These are phyloP conservation scores for Isabelozyma heimii DNA, from an alignment of 805 yeast species.

Conservation along the genomic window DNA sequence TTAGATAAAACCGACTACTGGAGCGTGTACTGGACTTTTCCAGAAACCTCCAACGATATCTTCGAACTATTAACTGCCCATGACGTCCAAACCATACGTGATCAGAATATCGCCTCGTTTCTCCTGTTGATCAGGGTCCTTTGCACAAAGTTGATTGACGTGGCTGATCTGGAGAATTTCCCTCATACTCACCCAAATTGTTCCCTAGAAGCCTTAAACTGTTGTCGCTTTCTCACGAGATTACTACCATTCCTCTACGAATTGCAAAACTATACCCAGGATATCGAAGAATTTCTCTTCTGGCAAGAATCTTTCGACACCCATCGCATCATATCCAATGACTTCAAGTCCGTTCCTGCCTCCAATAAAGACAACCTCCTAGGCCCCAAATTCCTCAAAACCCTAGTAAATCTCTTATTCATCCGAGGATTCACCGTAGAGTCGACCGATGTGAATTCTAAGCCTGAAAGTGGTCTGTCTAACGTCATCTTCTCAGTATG, in stretches of 20 bases:
- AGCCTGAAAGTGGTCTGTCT: constrained; percentile 8
- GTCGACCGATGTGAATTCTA: constrained; percentile 2
- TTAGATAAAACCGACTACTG: constrained; percentile 24
- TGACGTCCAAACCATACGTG: constrained; percentile 61
- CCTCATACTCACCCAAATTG: constrained; percentile 1
- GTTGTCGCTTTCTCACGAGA: constrained; percentile 62
- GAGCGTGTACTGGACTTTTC: constrained; percentile 31
- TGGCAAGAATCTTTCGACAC: constrained; percentile 46
- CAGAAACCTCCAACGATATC: constrained; percentile 54
- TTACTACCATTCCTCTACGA: constrained; percentile 70
- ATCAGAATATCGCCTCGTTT: constrained; percentile 57
- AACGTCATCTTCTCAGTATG: constrained; percentile 50
- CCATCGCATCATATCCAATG: constrained; percentile 12
- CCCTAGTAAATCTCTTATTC: constrained; percentile 49
- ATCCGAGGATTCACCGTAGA: constrained; percentile 53
- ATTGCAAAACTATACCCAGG: constrained; percentile 21
- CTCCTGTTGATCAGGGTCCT: constrained; percentile 45
- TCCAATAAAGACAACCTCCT: neutral
- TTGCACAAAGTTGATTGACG: constrained; percentile 16
- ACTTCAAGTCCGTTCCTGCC: constrained; percentile 7
- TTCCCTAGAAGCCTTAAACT: constrained; percentile 48
- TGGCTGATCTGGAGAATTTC: constrained; percentile 3
- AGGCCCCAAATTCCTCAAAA: constrained; percentile 8
- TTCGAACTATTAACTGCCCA: constrained; percentile 52
- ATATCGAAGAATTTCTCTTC: constrained; percentile 27